Evolutionary conservation across 257 asterid species (phyloP), one percentile per base, ranked within the genome.

Genomic region (Solanum medicagineum): DNA sequence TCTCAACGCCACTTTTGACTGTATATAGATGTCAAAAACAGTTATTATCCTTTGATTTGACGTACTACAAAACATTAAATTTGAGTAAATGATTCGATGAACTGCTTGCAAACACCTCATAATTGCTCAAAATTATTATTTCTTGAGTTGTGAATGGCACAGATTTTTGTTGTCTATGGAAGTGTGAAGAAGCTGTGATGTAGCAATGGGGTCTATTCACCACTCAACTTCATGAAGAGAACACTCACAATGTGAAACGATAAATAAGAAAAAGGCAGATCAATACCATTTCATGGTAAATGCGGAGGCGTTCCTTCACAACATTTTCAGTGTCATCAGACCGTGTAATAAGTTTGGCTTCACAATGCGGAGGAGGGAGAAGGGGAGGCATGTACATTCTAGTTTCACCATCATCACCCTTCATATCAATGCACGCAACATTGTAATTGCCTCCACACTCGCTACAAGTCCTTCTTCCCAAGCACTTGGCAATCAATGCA

Each of bases 361-460:
- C 97, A 90, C 99, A 96, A 10, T 92, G 93, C 11, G 93, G 86
- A 80, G 99, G 99, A 81, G 99, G 99, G 77, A 91, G 98, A 87
- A 96, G 98, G 75, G 99, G 98, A 85, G 99, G 97, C 99, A 96
- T 95, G 89, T 89, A 89, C 95, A 96, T 96, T 36, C 92, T 84
- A 55, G 95, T 91, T 60, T 77, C 88, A 71, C 93, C 97, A 84
- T 91, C 88, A 73, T 93, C 93, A 84, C 89, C 94, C 92, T 92
- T 84, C 85, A 94, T 91, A 87, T 96, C 98, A 85, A 96, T 92
- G 89, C 93, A 92, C 8, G 98, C 99, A 71, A 96, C 90, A 81
- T 96, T 96, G 85, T 92, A 96, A 90, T 94, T 94, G 81, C 94
- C 93, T 84, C 97, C 95, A 87, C 99, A 96, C 86, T 96, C 95